Evolutionary conservation across 371 early-diverging fungal species (phyloP), one percentile per base, ranked within the genome.

Genomic region (Apophysomyces trapeziformis): DNA sequence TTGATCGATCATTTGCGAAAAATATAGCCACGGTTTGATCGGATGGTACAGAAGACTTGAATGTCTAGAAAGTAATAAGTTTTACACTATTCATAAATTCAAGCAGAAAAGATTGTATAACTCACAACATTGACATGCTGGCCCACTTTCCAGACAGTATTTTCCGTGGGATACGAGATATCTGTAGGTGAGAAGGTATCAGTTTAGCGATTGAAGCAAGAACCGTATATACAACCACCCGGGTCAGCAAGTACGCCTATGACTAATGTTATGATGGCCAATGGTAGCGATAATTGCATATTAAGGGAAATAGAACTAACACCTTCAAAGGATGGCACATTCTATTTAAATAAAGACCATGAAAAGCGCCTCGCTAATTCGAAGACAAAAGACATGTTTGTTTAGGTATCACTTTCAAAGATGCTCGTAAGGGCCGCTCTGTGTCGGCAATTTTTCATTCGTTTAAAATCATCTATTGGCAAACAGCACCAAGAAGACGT

Each of bases 111-210:
- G 4, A 16, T 58, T 11, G 8, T 9, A 7, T 13, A 7, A 50
- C 60, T 36, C 66, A 72, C 68, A 45, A 79, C 79, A 63, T 72
- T 71, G 39, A 76, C 79, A 39, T 67, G 58, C 37, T 79, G 63
- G 8, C 79, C 79, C 14, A 79, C 73, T 58, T 68, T 63, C 79
- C 79, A 79, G 11, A 71, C 74, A 4, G 68, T 67, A 58, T 70
- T 62, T 14, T 45, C 26, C 9, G 50, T 62, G 35, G 81, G 81
- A 45, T 63, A 80, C 16, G 69, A 11, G 38, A 80, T 78, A n/a
- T 36, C 65, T 65, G 57, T n/a, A 41, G 6, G 38, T 39, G 1
- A 21, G 3, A 47, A 47, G 21, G 21, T 50, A 7, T 50, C 11
- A 18, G n/a, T 50, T 18, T 11, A 50, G 21, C 5, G 21, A 21